Evolutionary conservation across 441 rosid genomes (phyloP).

Genomic region (Gossypium davidsonii): DNA sequence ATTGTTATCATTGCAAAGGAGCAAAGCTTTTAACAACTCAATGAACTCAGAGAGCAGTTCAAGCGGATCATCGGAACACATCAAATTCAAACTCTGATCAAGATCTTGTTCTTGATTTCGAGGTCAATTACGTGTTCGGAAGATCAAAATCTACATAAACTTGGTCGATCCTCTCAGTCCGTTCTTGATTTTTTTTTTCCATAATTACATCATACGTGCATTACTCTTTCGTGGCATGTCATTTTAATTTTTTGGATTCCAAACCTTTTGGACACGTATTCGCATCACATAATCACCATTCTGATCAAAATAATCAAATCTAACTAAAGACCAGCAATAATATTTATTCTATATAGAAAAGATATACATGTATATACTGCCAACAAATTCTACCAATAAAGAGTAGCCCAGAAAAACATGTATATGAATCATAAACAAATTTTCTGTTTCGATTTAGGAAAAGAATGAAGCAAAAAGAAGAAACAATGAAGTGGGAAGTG

Average conservation of each 20-base stretch:
- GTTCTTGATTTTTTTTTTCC: too few relatives aligned
- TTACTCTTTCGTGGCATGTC: too few relatives aligned
- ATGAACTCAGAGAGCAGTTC: conserved; percentile 58
- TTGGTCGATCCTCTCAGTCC: too few relatives aligned
- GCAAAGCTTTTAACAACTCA: conserved; percentile 37
- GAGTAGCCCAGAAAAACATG: background rate
- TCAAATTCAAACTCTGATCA: conserved; percentile 41
- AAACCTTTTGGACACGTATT: too few relatives aligned
- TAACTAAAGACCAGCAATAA: background rate
- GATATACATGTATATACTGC: background rate
- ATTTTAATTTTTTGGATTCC: too few relatives aligned
- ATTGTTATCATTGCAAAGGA: conserved; percentile 33
- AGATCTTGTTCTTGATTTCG: background rate
- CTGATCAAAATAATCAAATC: background rate
- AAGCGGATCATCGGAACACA: conserved; percentile 77
- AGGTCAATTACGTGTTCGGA: background rate
- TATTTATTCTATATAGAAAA: too few relatives aligned
- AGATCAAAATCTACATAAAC: conserved; percentile 31
- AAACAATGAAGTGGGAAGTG: background rate
- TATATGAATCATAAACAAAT: background rate
- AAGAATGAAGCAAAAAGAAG: background rate
- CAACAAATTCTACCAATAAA: background rate
- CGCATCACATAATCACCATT: too few relatives aligned
- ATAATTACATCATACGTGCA: too few relatives aligned
- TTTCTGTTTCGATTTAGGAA: background rate